These are phyloP conservation scores for Thielaviopsis musarum DNA, from an alignment of 2,329 filamentous ascomycete genomes.

Conservation along the genomic window DNA sequence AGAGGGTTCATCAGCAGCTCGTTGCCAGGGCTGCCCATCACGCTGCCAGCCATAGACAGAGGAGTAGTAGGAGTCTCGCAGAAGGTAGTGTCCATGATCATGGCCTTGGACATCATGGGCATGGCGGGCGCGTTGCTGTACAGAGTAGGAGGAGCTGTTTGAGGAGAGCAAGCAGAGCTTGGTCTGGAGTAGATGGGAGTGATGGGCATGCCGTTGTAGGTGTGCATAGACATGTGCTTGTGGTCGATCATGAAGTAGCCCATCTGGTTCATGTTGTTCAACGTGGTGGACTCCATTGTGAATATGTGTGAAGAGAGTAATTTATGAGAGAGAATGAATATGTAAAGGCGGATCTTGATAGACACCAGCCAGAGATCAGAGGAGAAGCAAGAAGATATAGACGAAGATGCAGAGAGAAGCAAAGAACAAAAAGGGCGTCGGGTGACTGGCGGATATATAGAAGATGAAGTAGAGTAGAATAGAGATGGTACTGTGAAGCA, in stretches of 20 bases:
- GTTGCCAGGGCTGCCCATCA: slow-evolving; percentile 68
- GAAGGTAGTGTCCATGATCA: slow-evolving; percentile 53
- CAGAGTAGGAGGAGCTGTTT: slow-evolving; percentile 29
- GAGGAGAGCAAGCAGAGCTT: slow-evolving; percentile 47
- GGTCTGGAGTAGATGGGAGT: slow-evolving; percentile 50
- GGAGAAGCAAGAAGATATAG: neutral
- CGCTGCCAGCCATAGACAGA: slow-evolving; percentile 70
- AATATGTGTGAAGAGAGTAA: slow-evolving; percentile 14
- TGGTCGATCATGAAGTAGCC: slow-evolving; percentile 72
- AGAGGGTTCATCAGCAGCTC: slow-evolving; percentile 70
- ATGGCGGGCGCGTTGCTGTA: slow-evolving; percentile 40
- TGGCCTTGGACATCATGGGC: slow-evolving; percentile 59
- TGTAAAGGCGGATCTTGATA: neutral
- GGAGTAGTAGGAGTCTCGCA: slow-evolving; percentile 50
- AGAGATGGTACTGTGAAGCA: neutral
- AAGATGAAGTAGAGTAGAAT: neutral
- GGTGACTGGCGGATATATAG: neutral
- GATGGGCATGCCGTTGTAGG: slow-evolving; percentile 48
- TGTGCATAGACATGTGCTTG: slow-evolving; percentile 53
- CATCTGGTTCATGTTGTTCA: slow-evolving; percentile 47
- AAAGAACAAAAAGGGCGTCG: neutral
- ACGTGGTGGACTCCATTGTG: slow-evolving; percentile 49
- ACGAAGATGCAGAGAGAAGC: neutral
- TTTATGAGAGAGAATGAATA: neutral
- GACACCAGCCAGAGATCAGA: neutral